Evolutionary conservation across 768 basidiomycete species (phyloP).

Genomic region (Kwoniella sp.): DNA sequence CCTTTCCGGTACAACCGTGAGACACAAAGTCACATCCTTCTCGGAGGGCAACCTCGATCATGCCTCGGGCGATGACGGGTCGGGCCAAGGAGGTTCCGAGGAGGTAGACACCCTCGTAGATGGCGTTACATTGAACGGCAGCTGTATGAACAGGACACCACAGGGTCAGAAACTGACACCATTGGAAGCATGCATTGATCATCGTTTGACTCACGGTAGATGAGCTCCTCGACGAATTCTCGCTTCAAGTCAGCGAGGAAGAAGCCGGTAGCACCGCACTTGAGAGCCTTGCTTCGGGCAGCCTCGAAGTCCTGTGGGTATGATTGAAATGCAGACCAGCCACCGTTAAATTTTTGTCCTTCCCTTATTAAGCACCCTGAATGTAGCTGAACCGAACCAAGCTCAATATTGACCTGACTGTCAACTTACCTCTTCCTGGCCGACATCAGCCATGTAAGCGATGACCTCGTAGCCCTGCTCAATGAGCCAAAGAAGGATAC

Average conservation of each 20-base stretch:
- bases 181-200: background rate
- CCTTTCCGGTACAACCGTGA: conserved; percentile 99
- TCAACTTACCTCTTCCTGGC: conserved; percentile 54
- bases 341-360: conserved; percentile 1
- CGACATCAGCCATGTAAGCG: conserved; percentile 70
- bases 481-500: conserved; percentile 98
- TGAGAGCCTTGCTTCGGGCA: conserved; percentile 82
- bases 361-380: background rate
- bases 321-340: background rate
- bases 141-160: conserved; percentile 51
- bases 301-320: conserved; percentile 80
- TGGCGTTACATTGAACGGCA: conserved; percentile 96
- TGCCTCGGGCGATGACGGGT: conserved; percentile 97
- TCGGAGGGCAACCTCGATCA: conserved; percentile 87
- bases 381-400: background rate
- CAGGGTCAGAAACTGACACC: background rate
- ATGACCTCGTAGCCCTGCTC: conserved; percentile 96
- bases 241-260: conserved; percentile 90
- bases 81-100: conserved; percentile 97
- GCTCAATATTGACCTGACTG: too few species aligned
- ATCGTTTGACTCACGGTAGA: conserved; percentile 65
- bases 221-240: conserved; percentile 93
- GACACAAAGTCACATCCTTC: conserved; percentile 97
- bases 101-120: conserved; percentile 98
- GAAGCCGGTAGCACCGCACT: conserved; percentile 94